Conservation (phyloP, 768 basidiomycete species). For the Lactarius pseudohatsudake region DNA sequence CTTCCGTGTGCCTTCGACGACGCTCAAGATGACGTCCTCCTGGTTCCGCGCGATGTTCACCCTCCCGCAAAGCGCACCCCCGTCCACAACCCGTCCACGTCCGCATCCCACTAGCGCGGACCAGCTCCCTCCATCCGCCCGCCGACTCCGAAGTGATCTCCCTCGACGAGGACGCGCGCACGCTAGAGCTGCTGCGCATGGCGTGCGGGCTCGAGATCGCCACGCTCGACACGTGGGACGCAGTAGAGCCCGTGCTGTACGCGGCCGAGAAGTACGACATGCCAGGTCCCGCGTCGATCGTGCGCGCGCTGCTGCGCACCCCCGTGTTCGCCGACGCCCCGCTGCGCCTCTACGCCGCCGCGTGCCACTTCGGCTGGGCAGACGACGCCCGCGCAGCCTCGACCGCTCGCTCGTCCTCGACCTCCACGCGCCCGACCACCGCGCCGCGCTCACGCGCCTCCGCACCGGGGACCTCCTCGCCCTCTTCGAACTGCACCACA, state of each 20-base stretch:
- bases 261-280: conserved; percentile 73
- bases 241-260: conserved; percentile 55
- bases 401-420: conserved; percentile 54
- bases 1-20: conserved; percentile 60
- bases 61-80: conserved; percentile 43
- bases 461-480: conserved; percentile 52
- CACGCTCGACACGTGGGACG: conserved; percentile 49
- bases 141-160: conserved; percentile 43
- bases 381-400: conserved; percentile 57
- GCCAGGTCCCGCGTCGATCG: conserved; percentile 59
- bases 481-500: conserved; percentile 55
- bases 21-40: conserved; percentile 60
- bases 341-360: conserved; percentile 52
- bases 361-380: conserved; percentile 60
- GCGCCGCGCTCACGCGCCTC: conserved; percentile 47
- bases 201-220: conserved; percentile 57
- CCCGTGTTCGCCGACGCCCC: conserved; percentile 51
- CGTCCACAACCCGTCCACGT: background rate
- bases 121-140: background rate
- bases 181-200: conserved; percentile 62
- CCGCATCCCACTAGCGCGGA: background rate
- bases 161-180: conserved; percentile 55
- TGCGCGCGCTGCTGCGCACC: conserved; percentile 57
- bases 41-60: conserved; percentile 65
- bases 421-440: conserved; percentile 48